Base-by-base conservation (phyloP, 495 filamentous ascomycete species). In the Xylaria longipes region DNA sequence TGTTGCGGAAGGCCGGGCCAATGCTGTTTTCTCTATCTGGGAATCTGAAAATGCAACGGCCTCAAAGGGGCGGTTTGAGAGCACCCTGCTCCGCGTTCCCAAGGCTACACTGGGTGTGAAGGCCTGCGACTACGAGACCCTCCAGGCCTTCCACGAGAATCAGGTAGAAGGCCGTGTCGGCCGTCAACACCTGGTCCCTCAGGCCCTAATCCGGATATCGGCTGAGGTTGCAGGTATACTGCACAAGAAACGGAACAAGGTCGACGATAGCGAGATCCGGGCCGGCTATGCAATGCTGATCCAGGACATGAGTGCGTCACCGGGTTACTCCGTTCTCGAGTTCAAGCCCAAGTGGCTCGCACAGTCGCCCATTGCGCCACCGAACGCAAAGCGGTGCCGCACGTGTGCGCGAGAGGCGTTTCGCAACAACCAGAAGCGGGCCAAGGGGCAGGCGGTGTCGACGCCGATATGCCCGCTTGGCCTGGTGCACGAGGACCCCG, bases 321-420 rank as follows among this genome's bases (percentile, higher is more conserved):
- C 73, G 14, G 80, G 73, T 25, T 83, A 88, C 25, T 80, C 84
- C 0, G 75, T 90, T 0, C 81, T 94, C 29, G 93, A 99, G 79
- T 89, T 98, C 74, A 99, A 99, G 76, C 94, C 95, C 7, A 99
- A 99, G 80, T 99, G 96, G 96, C 88, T 98, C 1, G 77, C 86
- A 7, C 95, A 95, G 73, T 96, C 93, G 0, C 93, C 92, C 1
- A 89, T 88, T 31, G 95, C 95, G 0, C 94, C 94, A 1, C 7
- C 74, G 0, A 73, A 80, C 6, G 87, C 92, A 20, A 86, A 77
- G 27, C 85, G 94, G 31, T 99, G 96, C 80, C 91, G 96, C 6
- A 97, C 92, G 1, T 99, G 96, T 79, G 96, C 96, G 3, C 78
- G 93, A 25, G 83, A 90, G 52, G 90, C 90, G 9, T 85, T 87